A percentile compares a stretch with the other conserved stretches of the same genome.
phyloP scores from a whole-genome alignment of 208 protist species.

The Wallacemonas sp. region DNA sequence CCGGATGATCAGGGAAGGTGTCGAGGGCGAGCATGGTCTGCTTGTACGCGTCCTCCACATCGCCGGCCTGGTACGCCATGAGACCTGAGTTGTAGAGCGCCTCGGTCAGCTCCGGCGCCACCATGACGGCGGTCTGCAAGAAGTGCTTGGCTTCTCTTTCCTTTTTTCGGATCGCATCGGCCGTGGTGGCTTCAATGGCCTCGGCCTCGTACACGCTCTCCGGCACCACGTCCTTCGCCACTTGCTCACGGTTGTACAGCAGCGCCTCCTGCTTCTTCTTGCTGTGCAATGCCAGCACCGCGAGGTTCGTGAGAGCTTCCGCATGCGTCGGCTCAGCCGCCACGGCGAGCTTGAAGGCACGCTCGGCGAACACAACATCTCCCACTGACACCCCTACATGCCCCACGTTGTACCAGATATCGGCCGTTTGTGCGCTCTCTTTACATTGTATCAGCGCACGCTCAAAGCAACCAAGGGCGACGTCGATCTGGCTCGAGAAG shows the following conservation, averaged over 20 bases:
- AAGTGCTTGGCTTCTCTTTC: constrained; percentile 62
- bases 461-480: constrained; percentile 93
- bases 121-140: constrained; percentile 73
- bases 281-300: constrained; percentile 79
- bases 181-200: constrained; percentile 30
- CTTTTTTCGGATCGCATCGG: constrained; percentile 11
- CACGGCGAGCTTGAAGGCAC: constrained; percentile 91
- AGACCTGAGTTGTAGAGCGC: constrained; percentile 93
- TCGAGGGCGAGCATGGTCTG: constrained; percentile 67
- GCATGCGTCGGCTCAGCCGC: constrained; percentile 86
- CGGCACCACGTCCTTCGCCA: constrained; percentile 42
- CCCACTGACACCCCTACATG: constrained; percentile 93
- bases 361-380: constrained; percentile 88
- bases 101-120: constrained; percentile 83
- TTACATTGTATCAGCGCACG: constrained; percentile 68
- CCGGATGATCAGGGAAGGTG: constrained; percentile 80
- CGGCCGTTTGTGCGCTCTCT: constrained; percentile 69
- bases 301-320: constrained; percentile 95
- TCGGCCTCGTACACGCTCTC: constrained; percentile 23
- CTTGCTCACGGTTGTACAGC: constrained; percentile 16
- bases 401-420: constrained; percentile 97
- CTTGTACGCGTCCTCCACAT: constrained; percentile 82
- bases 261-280: constrained; percentile 19
- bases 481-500: constrained; percentile 93
- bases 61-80: constrained; percentile 63